Percentiles rank a stretch among this genome's conserved stretches.
These are phyloP conservation scores for Metarhizium rileyi DNA, from an alignment of 2,329 filamentous ascomycete genomes.

Conservation along the genomic window DNA sequence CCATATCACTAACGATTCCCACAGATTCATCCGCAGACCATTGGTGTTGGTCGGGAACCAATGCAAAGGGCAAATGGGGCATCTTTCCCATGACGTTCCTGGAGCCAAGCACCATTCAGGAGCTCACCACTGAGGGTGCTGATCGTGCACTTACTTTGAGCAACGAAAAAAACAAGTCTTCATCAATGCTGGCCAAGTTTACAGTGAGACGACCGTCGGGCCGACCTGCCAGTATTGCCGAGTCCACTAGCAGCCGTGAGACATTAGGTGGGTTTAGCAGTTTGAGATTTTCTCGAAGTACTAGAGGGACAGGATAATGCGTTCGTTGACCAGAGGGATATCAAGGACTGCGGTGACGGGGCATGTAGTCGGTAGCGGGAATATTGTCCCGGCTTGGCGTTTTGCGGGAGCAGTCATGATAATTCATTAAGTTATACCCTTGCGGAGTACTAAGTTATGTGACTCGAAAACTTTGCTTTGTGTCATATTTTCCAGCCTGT, in stretches of 20 bases:
- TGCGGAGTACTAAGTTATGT: too few species aligned
- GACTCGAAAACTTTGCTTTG: too few species aligned
- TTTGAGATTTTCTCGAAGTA: background rate
- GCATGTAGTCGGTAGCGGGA: background rate
- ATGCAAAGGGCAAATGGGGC: conserved; percentile 41
- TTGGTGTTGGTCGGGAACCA: conserved; percentile 48
- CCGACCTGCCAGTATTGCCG: conserved; percentile 23
- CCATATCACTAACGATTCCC: conserved; percentile 4
- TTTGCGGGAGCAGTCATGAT: too few species aligned
- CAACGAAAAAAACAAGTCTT: conserved; percentile 25
- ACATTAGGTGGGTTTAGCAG: conserved; percentile 6
- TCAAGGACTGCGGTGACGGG: background rate
- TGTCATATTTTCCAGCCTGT: too few species aligned
- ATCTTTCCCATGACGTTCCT: conserved; percentile 43
- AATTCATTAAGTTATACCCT: too few species aligned
- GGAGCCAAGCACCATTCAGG: conserved; percentile 34
- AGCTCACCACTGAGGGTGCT: conserved; percentile 17
- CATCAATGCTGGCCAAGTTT: conserved; percentile 25
- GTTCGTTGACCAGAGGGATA: too few species aligned
- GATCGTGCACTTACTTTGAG: conserved; percentile 22
- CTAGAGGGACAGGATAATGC: background rate
- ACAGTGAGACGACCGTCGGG: conserved; percentile 18
- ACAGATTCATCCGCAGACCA: conserved; percentile 36
- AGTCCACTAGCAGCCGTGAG: conserved; percentile 23
- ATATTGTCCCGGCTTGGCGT: too few species aligned